phyloP scores from a whole-genome alignment of 768 basidiomycete species.

The Gymnopilus dilepis region DNA sequence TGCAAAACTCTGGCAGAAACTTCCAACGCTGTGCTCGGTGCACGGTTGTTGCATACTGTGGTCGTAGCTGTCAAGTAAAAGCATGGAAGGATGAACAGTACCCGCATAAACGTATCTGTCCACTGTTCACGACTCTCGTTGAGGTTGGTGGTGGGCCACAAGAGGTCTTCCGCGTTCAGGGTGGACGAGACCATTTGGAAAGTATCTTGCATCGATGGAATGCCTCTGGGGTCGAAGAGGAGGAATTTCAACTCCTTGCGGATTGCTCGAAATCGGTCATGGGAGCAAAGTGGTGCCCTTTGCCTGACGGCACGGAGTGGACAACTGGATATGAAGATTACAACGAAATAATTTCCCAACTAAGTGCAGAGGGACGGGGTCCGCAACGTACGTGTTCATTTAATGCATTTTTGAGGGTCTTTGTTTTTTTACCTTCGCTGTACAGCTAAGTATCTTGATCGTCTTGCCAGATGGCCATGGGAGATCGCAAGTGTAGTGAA shows the following conservation, averaged over 20 bases:
- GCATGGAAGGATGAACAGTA: constrained; percentile 16
- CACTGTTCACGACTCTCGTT: constrained; percentile 1
- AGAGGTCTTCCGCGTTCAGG: neutral
- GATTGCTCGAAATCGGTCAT: constrained; percentile 1
- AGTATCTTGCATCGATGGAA: neutral
- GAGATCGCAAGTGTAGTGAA: constrained; percentile 13
- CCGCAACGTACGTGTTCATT: neutral
- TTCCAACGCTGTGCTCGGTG: constrained; percentile 18
- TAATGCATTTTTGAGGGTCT: too few relatives aligned
- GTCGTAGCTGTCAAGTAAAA: constrained; percentile 11
- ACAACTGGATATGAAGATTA: constrained; percentile 15
- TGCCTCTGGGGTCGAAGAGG: too few relatives aligned
- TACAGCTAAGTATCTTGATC: constrained; percentile 11
- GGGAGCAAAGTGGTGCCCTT: neutral
- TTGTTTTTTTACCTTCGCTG: neutral
- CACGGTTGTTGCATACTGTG: constrained; percentile 13
- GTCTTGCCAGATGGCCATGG: constrained; percentile 17
- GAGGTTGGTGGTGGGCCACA: constrained; percentile 6
- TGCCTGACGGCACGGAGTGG: constrained; percentile 12
- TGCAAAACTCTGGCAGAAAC: constrained; percentile 7
- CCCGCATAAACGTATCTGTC: constrained; percentile 18
- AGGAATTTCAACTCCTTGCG: too few relatives aligned
- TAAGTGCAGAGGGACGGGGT: constrained; percentile 9
- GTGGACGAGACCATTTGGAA: neutral
- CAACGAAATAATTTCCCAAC: constrained; percentile 9